Percentiles rank a stretch among this genome's conserved stretches.
Conservation (phyloP, 768 basidiomycete genomes). For the Lyophyllum atratum region DNA sequence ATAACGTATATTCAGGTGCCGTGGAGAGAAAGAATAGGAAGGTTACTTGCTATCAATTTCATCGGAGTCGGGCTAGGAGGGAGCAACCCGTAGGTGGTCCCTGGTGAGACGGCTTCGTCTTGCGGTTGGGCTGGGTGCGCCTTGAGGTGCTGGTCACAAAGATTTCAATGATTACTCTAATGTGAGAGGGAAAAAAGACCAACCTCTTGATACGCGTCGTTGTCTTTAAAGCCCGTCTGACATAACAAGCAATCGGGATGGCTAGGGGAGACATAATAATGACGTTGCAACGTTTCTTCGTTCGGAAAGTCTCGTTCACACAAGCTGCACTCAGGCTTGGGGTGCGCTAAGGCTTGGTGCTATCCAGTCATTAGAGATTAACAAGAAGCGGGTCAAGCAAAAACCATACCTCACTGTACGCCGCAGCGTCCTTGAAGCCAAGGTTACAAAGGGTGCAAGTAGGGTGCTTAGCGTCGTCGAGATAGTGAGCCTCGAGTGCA, state of each 20-base stretch:
- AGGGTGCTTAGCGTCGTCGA: conserved; percentile 34
- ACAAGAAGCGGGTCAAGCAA: neutral
- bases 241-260: conserved; percentile 51
- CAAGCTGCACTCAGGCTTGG: conserved; percentile 27
- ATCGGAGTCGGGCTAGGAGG: neutral
- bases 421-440: conserved; percentile 18
- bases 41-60: neutral
- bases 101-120: neutral
- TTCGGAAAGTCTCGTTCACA: conserved; percentile 44
- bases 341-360: conserved; percentile 3
- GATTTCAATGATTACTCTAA: neutral
- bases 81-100: neutral
- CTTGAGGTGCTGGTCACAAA: conserved; percentile 3
- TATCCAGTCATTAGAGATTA: neutral
- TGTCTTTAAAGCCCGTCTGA: conserved; percentile 40
- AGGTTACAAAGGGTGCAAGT: conserved; percentile 9
- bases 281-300: conserved; percentile 34
- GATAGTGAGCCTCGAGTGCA: conserved; percentile 40
- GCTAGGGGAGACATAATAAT: conserved; percentile 39
- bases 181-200: conserved; percentile 5
- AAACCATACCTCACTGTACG: conserved; percentile 35
- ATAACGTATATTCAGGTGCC: neutral
- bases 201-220: conserved; percentile 38
- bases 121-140: conserved; percentile 1
- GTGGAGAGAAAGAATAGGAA: neutral